These are phyloP conservation scores for Candida sithepensis DNA, from an alignment of 805 yeast species.

Conservation along the genomic window DNA sequence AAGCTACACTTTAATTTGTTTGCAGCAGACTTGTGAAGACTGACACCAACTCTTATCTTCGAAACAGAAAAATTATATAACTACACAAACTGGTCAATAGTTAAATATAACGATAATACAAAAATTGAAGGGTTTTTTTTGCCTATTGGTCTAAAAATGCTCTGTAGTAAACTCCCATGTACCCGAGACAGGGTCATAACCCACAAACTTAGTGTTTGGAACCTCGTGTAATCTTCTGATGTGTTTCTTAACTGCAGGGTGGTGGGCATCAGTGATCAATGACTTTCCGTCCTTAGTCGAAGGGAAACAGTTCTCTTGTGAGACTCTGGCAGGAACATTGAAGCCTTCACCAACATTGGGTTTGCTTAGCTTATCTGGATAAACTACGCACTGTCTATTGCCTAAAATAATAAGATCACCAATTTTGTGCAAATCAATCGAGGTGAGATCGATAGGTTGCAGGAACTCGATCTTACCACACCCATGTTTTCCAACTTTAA, in stretches of 20 bases:
- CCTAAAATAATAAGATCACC: slow-evolving; percentile 63
- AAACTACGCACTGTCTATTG: slow-evolving; percentile 58
- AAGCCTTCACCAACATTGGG: slow-evolving; percentile 79
- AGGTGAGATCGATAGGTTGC: slow-evolving; percentile 79
- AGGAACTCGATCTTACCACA: slow-evolving; percentile 76
- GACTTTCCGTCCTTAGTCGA: slow-evolving; percentile 60
- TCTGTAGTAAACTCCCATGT: slow-evolving; percentile 62
- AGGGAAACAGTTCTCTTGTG: slow-evolving; percentile 80
- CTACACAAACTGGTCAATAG: background rate
- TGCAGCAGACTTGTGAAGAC: too few relatives aligned
- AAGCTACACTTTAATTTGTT: too few relatives aligned
- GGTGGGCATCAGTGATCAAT: slow-evolving; percentile 74
- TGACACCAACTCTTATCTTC: too few relatives aligned
- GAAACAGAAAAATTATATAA: too few relatives aligned
- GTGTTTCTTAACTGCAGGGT: slow-evolving; percentile 66
- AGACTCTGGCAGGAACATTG: slow-evolving; percentile 69
- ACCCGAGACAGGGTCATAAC: slow-evolving; percentile 75
- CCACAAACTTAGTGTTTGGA: slow-evolving; percentile 59
- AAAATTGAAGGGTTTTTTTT: background rate
- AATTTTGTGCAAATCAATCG: slow-evolving; percentile 59
- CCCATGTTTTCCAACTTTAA: slow-evolving; percentile 75
- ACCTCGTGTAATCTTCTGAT: slow-evolving; percentile 60
- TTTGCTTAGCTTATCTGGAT: slow-evolving; percentile 60
- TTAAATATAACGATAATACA: background rate
- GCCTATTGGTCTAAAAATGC: slow-evolving; percentile 25